A percentile compares a stretch with the other conserved stretches of the same genome.
Conservation (phyloP, 164 flowering plant genomes). For the Paratinospora sagittata region DNA sequence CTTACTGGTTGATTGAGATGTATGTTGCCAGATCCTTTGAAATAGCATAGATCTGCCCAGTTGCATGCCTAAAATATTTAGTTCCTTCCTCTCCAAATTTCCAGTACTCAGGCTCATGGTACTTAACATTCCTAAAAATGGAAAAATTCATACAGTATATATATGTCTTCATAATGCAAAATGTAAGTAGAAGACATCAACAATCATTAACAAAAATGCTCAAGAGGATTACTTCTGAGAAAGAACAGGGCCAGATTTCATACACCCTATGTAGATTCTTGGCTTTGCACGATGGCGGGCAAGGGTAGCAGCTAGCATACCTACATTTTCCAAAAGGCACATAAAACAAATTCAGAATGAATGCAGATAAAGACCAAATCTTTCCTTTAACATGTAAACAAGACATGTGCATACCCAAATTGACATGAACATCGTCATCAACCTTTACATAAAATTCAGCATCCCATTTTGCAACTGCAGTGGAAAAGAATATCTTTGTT, state of each 20-base stretch:
- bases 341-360: neutral
- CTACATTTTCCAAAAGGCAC: slow-evolving; percentile 26
- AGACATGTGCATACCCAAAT: slow-evolving; percentile 52
- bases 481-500: slow-evolving; percentile 81
- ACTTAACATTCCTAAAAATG: slow-evolving; percentile 57
- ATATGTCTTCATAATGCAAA: slow-evolving; percentile 1
- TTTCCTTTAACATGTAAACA: neutral
- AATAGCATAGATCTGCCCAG: slow-evolving; percentile 84
- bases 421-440: slow-evolving; percentile 97
- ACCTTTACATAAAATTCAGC: slow-evolving; percentile 91
- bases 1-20: slow-evolving; percentile 82
- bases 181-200: slow-evolving; percentile 1
- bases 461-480: slow-evolving; percentile 93
- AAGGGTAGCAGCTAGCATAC: slow-evolving; percentile 75
- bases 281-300: slow-evolving; percentile 81
- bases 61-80: slow-evolving; percentile 89
- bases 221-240: slow-evolving; percentile 55
- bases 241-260: slow-evolving; percentile 98
- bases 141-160: neutral
- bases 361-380: neutral
- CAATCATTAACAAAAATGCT: slow-evolving; percentile 9
- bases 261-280: slow-evolving; percentile 85
- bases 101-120: slow-evolving; percentile 89
- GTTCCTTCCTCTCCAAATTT: slow-evolving; percentile 92
- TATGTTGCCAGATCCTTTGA: slow-evolving; percentile 85